Conservation (phyloP, 495 filamentous ascomycete species). For the Aspergillus leporis region DNA sequence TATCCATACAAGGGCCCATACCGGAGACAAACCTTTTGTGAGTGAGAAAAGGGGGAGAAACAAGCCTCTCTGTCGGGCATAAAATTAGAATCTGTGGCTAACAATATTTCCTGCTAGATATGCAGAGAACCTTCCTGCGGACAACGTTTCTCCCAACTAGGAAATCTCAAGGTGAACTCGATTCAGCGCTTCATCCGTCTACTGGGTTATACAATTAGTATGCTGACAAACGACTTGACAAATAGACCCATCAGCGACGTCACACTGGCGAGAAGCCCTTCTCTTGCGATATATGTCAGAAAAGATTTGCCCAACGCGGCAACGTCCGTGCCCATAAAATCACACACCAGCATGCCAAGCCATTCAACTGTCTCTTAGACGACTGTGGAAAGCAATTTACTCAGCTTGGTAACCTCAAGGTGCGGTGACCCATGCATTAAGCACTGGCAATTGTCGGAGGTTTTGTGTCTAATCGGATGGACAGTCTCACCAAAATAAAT, state of each 20-base stretch:
- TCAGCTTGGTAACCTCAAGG: constrained; percentile 87
- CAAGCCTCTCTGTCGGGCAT: neutral
- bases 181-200: neutral
- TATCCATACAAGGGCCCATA: constrained; percentile 87
- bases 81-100: neutral
- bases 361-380: constrained; percentile 78
- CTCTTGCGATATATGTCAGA: constrained; percentile 77
- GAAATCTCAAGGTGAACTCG: constrained; percentile 77
- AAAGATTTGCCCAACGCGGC: constrained; percentile 79
- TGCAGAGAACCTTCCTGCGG: constrained; percentile 76
- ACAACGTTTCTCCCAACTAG: constrained; percentile 81
- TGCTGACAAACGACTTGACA: neutral
- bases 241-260: constrained; percentile 77
- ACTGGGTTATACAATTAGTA: neutral
- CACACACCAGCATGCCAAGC: constrained; percentile 75
- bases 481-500: constrained; percentile 93
- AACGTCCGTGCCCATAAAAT: constrained; percentile 86
- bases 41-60: constrained; percentile 32
- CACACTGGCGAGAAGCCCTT: constrained; percentile 91
- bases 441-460: neutral
- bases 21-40: constrained; percentile 89
- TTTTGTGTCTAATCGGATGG: constrained; percentile 10
- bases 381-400: constrained; percentile 84
- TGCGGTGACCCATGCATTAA: constrained; percentile 30
- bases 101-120: constrained; percentile 46